phyloP scores from a whole-genome alignment of 768 basidiomycete genomes.

The Hebeloma cylindrosporum region DNA sequence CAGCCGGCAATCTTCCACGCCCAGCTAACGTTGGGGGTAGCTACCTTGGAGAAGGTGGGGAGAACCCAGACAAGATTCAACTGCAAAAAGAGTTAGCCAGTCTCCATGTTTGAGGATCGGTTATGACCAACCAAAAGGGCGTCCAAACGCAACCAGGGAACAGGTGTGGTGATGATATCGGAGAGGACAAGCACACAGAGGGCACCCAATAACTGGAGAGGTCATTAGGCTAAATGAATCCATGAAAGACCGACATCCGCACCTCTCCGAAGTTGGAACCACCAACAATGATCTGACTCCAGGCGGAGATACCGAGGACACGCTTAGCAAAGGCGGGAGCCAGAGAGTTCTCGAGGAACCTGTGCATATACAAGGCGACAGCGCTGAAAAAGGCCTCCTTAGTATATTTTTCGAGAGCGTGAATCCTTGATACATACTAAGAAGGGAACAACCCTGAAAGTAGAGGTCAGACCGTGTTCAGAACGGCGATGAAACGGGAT shows the following conservation, averaged over 20 bases:
- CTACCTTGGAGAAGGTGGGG: slow-evolving; percentile 23
- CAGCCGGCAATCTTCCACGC: slow-evolving; percentile 33
- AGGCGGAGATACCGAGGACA: slow-evolving; percentile 28
- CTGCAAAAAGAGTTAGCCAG: slow-evolving; percentile 5
- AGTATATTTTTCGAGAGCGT: background rate
- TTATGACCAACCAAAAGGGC: slow-evolving; percentile 22
- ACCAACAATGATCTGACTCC: slow-evolving; percentile 36
- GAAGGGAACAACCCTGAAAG: slow-evolving; percentile 27
- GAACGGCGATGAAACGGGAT: background rate
- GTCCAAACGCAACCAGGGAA: slow-evolving; percentile 34
- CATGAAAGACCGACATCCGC: background rate
- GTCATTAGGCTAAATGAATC: background rate
- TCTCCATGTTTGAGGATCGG: background rate
- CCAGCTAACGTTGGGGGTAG: slow-evolving; percentile 26
- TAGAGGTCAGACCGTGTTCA: background rate
- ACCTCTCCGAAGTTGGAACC: slow-evolving; percentile 36
- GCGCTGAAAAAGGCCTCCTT: slow-evolving; percentile 14
- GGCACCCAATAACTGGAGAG: slow-evolving; percentile 28
- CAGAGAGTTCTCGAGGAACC: slow-evolving; percentile 30
- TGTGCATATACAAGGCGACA: slow-evolving; percentile 31
- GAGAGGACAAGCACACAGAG: slow-evolving; percentile 29
- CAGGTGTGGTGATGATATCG: slow-evolving; percentile 29
- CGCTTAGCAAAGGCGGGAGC: slow-evolving; percentile 32
- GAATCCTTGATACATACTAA: slow-evolving; percentile 20
- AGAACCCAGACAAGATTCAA: slow-evolving; percentile 34